Percentiles rank a stretch among this genome's conserved stretches.
These are phyloP conservation scores for Anethum foeniculum DNA, from an alignment of 140 eudicot species.

Conservation along the genomic window DNA sequence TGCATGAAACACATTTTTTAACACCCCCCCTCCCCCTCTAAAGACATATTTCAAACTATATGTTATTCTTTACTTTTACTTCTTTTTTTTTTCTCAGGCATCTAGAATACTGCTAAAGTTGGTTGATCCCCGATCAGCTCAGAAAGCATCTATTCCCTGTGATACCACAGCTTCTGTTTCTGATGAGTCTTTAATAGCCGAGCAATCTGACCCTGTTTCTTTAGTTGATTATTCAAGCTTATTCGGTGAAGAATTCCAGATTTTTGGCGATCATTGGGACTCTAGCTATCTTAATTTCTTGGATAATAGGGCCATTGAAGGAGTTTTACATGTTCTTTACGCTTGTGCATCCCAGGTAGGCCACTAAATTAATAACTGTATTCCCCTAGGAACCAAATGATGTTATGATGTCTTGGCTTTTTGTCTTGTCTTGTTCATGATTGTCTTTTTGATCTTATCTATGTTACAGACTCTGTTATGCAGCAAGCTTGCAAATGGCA, in stretches of 20 bases:
- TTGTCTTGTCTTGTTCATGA: slow-evolving; percentile 22
- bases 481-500: slow-evolving; percentile 74
- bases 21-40: neutral
- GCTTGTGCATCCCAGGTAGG: slow-evolving; percentile 93
- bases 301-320: slow-evolving; percentile 76
- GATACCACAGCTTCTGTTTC: slow-evolving; percentile 23
- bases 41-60: neutral
- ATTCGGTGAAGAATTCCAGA: slow-evolving; percentile 74
- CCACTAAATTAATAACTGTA: neutral
- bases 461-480: slow-evolving; percentile 77
- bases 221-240: slow-evolving; percentile 61
- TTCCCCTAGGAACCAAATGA: neutral
- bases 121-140: slow-evolving; percentile 32
- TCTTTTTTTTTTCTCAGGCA: slow-evolving; percentile 37
- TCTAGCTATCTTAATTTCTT: slow-evolving; percentile 49
- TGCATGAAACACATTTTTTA: neutral
- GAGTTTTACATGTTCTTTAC: slow-evolving; percentile 74
- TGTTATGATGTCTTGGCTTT: slow-evolving; percentile 13
- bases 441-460: slow-evolving; percentile 15
- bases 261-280: slow-evolving; percentile 57
- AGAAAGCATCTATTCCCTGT: slow-evolving; percentile 36
- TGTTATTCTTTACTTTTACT: neutral
- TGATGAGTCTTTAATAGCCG: slow-evolving; percentile 40
- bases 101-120: slow-evolving; percentile 64
- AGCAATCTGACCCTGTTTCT: slow-evolving; percentile 29